Evolutionary conservation across 1,284 basidiomycete species (phyloP), one percentile per base, ranked within the genome.

Genomic region (Pisolithus thermaeus): DNA sequence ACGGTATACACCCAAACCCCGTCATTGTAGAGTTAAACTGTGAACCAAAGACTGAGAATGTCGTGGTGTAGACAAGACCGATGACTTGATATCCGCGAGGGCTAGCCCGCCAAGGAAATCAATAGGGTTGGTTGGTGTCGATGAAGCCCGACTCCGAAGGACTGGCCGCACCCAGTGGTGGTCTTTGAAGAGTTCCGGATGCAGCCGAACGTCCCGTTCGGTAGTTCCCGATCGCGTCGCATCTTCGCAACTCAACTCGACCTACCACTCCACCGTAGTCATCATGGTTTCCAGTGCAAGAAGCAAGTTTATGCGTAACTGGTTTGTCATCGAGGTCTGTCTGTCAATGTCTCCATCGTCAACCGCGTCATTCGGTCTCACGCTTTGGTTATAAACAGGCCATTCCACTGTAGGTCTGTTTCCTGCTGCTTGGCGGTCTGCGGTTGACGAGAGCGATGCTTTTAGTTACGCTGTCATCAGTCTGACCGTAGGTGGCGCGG

Each of bases 261-360:
- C 27, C 37, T 28, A 36, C 43, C 48, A 52, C 45, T 16, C 3
- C 62, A 32, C 0, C 32, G 12, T 47, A 43, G 52, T 35, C 42
- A 59, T 55, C 52, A 70, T 68, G 66, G 56, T 56, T 30, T 47
- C 40, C 50, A 58, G 50, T 51, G 54, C 66, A 52, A 28, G 16
- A 23, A 65, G 56, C 49, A 49, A 61, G 20, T 77, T 84, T 61
- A 76, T 85, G 78, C 85, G 78, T 72, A 75, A 89, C 72, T 90
- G 88, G 87, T 89, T 78, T 63, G 87, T 87, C 71, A 74, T 90
- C 60, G 87, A 90, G 84, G 88, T 87, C 56, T 27, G 71, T 67
- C 32, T 43, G 18, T 48, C 51, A 42, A 36, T 56, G 23, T 14
- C n/a, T 8, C 12, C 5, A 35, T 35, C 12, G 12, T 16, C 20